Conservation (phyloP, 1,284 basidiomycete genomes). For the Wallemia ichthyophaga region DNA sequence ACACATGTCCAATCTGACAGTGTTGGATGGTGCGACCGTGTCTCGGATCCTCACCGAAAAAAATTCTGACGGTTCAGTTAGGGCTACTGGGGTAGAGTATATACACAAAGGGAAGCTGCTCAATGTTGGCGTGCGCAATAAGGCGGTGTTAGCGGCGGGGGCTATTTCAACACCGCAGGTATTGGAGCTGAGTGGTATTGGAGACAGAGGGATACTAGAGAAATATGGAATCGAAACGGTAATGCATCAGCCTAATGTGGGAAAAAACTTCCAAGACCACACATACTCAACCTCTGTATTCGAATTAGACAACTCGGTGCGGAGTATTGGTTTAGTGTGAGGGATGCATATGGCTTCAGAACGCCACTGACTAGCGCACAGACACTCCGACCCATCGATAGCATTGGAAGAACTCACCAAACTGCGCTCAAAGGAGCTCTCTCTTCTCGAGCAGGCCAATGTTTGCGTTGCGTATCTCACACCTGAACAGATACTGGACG, state of each 20-base stretch:
- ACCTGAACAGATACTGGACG: neutral
- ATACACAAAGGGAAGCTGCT: constrained; percentile 3
- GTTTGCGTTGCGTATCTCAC: neutral
- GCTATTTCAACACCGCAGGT: constrained; percentile 12
- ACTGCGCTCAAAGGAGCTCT: neutral
- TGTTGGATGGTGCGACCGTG: constrained; percentile 2
- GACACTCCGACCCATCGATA: neutral
- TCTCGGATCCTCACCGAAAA: constrained; percentile 3
- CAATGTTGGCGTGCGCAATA: constrained; percentile 8
- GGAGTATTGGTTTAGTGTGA: neutral
- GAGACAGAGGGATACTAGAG: constrained; percentile 6
- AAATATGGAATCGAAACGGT: neutral
- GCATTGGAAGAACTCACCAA: neutral
- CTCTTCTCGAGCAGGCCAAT: neutral
- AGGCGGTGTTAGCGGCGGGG: constrained; percentile 12
- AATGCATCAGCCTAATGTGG: constrained; percentile 5
- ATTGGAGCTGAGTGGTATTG: constrained; percentile 11
- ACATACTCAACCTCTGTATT: constrained; percentile 2
- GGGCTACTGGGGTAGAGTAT: constrained; percentile 6
- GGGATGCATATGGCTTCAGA: neutral
- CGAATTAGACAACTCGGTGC: neutral
- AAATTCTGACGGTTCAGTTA: constrained; percentile 3
- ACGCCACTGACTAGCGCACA: neutral
- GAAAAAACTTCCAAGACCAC: constrained; percentile 11
- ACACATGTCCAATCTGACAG: constrained; percentile 2